Evolutionary conservation across 129 eudicot genomes (phyloP), one percentile per base, ranked within the genome.

Genomic region (Lactuca sativa): DNA sequence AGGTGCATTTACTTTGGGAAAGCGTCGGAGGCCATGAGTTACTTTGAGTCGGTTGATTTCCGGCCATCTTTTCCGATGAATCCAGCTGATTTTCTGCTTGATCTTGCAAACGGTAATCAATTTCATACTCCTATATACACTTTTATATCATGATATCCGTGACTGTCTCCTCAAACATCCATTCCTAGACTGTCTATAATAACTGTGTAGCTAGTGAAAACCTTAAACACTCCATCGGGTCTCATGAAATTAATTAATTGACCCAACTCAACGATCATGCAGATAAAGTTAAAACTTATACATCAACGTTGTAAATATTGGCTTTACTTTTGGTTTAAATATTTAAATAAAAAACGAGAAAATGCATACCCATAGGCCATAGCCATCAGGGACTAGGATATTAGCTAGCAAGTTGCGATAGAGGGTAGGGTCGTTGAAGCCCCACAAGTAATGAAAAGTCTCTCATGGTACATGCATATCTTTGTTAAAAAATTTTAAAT

Each of bases 1-100:
- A 69, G 90, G 56, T 64, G 88, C 66, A 71, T 90, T 15, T 93
- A 86, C 61, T 89, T 84, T 6, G 98, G 98, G 0, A 90, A 85
- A 72, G 89, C 86, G 0, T 70, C 72, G 7, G 90, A 93, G 15
- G 89, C 95, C 5, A 83, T 90, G 95, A 61, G 53, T 0, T 93
- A 93, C 18, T 93, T 93, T 18, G 84, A 85, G 43, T 72, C 88
- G 5, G 74, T 93, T 1, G 89, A 87, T 21, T 90, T 81, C 47
- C 74, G 88, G 56, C 98, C 98, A 15, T 71, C 86, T 56, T 89
- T 93, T 73, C 84, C 97, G 25, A 90, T 93, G 95, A 93, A 93
- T 77, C 98, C 98, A 8, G 96, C 98, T 4, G 98, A 93, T 78
- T 93, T 93, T 61, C 64, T 90, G 80, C 97, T 93, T 43, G 98